Conservation (phyloP, 2,329 filamentous ascomycete genomes). For the Alternaria incomplexa region DNA sequence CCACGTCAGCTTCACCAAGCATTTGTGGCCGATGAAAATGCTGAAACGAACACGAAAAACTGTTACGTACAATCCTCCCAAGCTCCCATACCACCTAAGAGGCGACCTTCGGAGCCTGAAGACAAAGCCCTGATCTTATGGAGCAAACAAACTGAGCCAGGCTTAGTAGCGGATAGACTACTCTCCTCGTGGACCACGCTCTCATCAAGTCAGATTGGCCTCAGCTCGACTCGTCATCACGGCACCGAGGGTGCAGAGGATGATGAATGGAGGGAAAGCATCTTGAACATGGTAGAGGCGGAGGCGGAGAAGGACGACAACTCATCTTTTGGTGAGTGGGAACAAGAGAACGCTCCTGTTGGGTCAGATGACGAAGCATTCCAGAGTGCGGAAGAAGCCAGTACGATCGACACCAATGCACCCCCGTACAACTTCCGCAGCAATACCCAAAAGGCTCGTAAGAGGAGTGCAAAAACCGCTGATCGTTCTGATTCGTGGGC, state of each 20-base stretch:
- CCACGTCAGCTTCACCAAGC: not conserved
- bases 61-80: no score
- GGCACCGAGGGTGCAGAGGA: not conserved
- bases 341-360: not conserved
- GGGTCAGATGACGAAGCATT: not conserved
- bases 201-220: constrained; percentile 9
- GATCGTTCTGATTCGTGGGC: not conserved
- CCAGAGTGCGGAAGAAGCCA: not conserved
- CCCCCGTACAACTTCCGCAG: not conserved
- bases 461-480: not conserved
- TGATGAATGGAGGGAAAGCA: not conserved
- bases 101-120: not conserved
- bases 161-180: constrained; percentile 20
- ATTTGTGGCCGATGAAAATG: not conserved
- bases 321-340: not conserved
- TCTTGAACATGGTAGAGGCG: not conserved
- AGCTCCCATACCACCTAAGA: not conserved
- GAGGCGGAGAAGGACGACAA: not conserved
- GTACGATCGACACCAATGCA: not conserved
- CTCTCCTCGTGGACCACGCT: constrained; percentile 23
- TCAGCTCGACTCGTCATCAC: constrained; percentile 7
- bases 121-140: constrained; percentile 4
- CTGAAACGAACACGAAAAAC: not conserved
- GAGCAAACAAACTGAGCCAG: constrained; percentile 15
- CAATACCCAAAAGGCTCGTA: not conserved